These are phyloP conservation scores for Mycena crocata DNA, from an alignment of 768 basidiomycete species.

Conservation along the genomic window DNA sequence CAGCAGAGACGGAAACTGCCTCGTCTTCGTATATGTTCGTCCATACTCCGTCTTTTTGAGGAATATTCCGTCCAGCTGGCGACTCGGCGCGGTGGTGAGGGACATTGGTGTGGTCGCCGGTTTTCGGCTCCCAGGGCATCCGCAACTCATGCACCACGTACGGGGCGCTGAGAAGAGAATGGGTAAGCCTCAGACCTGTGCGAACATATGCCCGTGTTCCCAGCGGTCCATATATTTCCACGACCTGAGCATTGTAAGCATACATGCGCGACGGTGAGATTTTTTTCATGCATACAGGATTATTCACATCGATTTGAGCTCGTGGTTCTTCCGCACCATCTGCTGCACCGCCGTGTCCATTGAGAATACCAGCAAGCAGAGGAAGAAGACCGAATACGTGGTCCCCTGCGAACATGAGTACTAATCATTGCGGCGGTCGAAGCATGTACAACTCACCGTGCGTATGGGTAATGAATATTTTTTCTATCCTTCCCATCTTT, in stretches of 20 bases:
- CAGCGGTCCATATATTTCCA: conserved; percentile 89
- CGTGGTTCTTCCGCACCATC: conserved; percentile 74
- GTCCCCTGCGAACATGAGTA: conserved; percentile 64
- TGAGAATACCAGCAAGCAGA: conserved; percentile 73
- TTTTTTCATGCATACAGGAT: conserved; percentile 47
- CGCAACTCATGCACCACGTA: conserved; percentile 90
- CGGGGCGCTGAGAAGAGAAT: conserved; percentile 71
- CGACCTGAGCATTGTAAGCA: conserved; percentile 52
- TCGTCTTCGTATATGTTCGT: conserved; percentile 67
- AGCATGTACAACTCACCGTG: conserved; percentile 67
- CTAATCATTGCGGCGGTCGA: not conserved
- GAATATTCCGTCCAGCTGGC: conserved; percentile 71
- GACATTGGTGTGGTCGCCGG: conserved; percentile 61
- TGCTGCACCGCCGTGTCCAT: conserved; percentile 77
- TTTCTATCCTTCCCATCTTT: conserved; percentile 84
- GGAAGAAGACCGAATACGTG: conserved; percentile 84
- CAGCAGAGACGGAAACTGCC: conserved; percentile 75
- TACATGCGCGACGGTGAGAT: not conserved
- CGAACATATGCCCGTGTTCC: conserved; percentile 88
- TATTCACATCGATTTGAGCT: conserved; percentile 46
- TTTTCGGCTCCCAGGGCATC: conserved; percentile 66
- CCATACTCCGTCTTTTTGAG: conserved; percentile 72
- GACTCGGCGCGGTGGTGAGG: conserved; percentile 66
- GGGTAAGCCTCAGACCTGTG: conserved; percentile 71
- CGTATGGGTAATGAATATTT: conserved; percentile 90